These are phyloP conservation scores for Bretziella fagacearum DNA, from an alignment of 2,329 filamentous ascomycete species.

Conservation along the genomic window DNA sequence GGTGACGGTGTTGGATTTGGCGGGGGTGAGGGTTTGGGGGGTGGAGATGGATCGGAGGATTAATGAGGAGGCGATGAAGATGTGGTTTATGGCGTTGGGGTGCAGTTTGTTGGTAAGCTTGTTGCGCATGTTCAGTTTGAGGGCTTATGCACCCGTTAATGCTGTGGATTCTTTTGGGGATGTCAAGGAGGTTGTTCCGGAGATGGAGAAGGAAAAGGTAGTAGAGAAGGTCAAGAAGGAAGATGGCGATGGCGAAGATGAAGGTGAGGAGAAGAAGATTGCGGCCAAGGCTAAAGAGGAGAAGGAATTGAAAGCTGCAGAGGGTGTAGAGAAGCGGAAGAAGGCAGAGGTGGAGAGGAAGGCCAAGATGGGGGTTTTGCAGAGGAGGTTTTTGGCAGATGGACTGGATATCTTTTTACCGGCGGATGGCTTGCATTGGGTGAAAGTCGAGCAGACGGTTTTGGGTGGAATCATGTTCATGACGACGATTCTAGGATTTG, in stretches of 20 bases:
- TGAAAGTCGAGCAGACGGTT: conserved; percentile 31
- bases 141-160: conserved; percentile 22
- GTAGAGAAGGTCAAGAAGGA: conserved; percentile 19
- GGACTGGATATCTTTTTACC: conserved; percentile 46
- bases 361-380: conserved; percentile 19
- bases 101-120: conserved; percentile 31
- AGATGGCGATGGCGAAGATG: neutral
- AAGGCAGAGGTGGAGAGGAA: neutral
- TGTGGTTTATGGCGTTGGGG: conserved; percentile 50
- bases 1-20: conserved; percentile 39
- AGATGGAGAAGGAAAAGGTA: conserved; percentile 17
- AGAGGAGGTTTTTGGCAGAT: conserved; percentile 37
- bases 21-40: conserved; percentile 28
- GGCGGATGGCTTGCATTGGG: conserved; percentile 42
- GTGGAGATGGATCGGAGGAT: conserved; percentile 29
- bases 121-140: conserved; percentile 26
- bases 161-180: conserved; percentile 8
- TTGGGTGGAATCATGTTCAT: conserved; percentile 43
- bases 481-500: conserved; percentile 43
- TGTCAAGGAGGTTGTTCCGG: conserved; percentile 12
- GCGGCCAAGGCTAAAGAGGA: neutral
- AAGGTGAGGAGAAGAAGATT: neutral
- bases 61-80: conserved; percentile 44
- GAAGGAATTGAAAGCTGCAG: neutral
- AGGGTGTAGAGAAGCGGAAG: neutral